These are phyloP conservation scores for Aspergillus glaucus DNA, from an alignment of 2,329 filamentous ascomycete genomes.

Conservation along the genomic window DNA sequence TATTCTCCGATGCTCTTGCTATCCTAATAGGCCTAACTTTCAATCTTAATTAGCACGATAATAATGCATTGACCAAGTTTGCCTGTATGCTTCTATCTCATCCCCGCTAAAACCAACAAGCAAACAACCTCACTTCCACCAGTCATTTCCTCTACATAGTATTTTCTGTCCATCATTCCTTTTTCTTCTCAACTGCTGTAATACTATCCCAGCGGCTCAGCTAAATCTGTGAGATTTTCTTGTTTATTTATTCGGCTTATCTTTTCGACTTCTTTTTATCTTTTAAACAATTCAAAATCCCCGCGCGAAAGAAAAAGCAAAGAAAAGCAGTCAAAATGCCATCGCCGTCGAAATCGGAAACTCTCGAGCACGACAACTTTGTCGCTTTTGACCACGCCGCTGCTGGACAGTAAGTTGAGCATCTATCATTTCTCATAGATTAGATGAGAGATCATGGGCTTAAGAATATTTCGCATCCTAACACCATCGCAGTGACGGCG, in stretches of 20 bases:
- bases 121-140: too few relatives aligned
- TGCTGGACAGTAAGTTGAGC: constrained; percentile 43
- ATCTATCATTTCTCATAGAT: not conserved
- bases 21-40: too few relatives aligned
- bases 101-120: too few relatives aligned
- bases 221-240: too few relatives aligned
- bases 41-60: too few relatives aligned
- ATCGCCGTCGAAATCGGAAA: constrained; percentile 26
- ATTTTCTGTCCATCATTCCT: not conserved
- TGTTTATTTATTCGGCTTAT: too few relatives aligned
- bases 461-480: not conserved
- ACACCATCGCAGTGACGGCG: constrained; percentile 64
- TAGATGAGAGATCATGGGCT: not conserved
- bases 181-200: not conserved
- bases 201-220: too few relatives aligned
- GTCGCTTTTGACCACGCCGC: constrained; percentile 42
- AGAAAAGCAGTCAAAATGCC: constrained; percentile 20
- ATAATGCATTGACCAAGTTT: too few relatives aligned
- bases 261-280: not conserved
- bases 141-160: not conserved
- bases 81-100: too few relatives aligned
- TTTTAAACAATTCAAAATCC: not conserved
- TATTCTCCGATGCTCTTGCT: too few relatives aligned
- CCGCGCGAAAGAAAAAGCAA: not conserved
- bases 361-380: constrained; percentile 32